These are phyloP conservation scores for Colletotrichum tabaci DNA, from an alignment of 2,329 filamentous ascomycete species.

Conservation along the genomic window DNA sequence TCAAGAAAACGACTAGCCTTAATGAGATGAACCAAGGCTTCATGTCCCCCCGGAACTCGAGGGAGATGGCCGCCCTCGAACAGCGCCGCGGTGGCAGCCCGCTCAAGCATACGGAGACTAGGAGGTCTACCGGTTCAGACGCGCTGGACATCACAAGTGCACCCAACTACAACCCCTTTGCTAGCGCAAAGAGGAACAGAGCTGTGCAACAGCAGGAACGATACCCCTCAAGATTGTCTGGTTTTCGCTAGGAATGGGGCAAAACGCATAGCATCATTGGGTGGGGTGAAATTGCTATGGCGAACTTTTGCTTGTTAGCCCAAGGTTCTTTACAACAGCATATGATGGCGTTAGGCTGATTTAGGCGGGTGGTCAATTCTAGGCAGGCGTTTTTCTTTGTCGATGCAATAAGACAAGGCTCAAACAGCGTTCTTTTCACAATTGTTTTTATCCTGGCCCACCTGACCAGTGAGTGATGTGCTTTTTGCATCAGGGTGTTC, in stretches of 20 bases:
- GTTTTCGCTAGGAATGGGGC: conserved; percentile 40
- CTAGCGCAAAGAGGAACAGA: conserved; percentile 54
- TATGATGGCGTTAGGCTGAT: conserved; percentile 33
- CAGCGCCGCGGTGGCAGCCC: conserved; percentile 61
- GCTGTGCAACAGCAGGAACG: conserved; percentile 55
- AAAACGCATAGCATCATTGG: conserved; percentile 3
- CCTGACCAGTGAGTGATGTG: not conserved
- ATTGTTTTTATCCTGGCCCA: not conserved
- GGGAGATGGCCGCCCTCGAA: conserved; percentile 73
- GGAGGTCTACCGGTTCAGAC: conserved; percentile 44
- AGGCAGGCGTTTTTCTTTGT: conserved; percentile 26
- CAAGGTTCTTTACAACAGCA: conserved; percentile 30
- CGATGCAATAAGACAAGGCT: not conserved
- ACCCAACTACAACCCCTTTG: conserved; percentile 55
- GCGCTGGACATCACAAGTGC: conserved; percentile 38
- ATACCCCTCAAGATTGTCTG: conserved; percentile 52
- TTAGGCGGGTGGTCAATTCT: conserved; percentile 15
- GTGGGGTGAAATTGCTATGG: conserved; percentile 14
- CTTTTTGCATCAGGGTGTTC: no score
- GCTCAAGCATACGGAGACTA: conserved; percentile 54
- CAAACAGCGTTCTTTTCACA: not conserved
- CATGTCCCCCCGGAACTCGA: conserved; percentile 70
- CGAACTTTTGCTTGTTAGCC: conserved; percentile 12
- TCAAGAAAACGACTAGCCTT: conserved; percentile 82
- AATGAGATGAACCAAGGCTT: conserved; percentile 65